Percentiles rank a stretch among this genome's conserved stretches.
These are phyloP conservation scores for Cyberlindnera samutprakarnensis DNA, from an alignment of 805 yeast species.

Conservation along the genomic window DNA sequence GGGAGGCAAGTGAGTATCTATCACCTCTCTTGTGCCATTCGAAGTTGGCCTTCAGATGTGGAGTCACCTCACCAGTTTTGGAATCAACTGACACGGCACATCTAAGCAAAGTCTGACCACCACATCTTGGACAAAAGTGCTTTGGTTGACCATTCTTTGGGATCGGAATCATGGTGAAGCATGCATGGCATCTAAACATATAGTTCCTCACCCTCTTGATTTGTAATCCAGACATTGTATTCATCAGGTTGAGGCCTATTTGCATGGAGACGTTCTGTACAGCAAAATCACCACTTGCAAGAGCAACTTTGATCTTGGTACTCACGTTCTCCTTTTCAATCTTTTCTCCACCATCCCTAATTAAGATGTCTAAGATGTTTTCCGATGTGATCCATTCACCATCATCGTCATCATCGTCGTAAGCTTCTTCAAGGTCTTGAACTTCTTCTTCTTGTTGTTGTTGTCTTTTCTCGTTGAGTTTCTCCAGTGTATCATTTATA, in stretches of 20 bases:
- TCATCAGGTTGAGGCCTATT: conserved; percentile 81
- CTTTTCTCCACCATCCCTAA: conserved; percentile 62
- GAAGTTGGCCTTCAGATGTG: conserved; percentile 85
- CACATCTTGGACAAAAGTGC: conserved; percentile 94
- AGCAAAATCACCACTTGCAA: conserved; percentile 95
- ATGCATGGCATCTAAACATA: conserved; percentile 96
- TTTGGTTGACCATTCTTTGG: conserved; percentile 68
- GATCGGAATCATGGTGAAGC: conserved; percentile 76
- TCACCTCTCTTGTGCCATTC: conserved; percentile 93
- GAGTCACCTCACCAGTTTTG: conserved; percentile 71
- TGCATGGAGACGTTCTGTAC: conserved; percentile 93
- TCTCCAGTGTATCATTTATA: conserved; percentile 4
- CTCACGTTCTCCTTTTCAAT: conserved; percentile 30
- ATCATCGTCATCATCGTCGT: conserved; percentile 50
- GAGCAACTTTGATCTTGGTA: conserved; percentile 57
- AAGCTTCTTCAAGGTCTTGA: not conserved
- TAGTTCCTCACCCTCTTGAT: conserved; percentile 82
- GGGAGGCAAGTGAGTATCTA: conserved; percentile 75
- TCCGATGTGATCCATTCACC: conserved; percentile 95
- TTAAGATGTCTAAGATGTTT: conserved; percentile 61
- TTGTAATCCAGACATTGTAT: conserved; percentile 73
- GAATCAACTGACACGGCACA: conserved; percentile 85
- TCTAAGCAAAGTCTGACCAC: conserved; percentile 83
- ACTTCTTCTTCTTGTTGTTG: not conserved
- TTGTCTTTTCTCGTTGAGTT: conserved; percentile 3